A percentile compares a stretch with the other conserved stretches of the same genome.
Conservation (phyloP, 2,329 filamentous ascomycete species). For the Diaporthe sp. region DNA sequence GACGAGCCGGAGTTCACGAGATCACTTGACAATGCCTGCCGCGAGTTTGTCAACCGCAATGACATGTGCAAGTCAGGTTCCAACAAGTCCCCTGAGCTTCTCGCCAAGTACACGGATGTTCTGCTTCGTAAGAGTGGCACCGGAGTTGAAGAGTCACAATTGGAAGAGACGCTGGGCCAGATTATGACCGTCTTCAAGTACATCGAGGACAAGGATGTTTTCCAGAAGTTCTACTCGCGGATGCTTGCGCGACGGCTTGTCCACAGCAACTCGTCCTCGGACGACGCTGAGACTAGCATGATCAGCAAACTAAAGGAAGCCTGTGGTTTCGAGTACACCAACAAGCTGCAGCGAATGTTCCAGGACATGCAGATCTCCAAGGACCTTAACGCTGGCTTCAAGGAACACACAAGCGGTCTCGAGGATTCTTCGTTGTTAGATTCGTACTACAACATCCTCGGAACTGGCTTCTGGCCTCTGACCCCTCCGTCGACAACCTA, state of each 20-base stretch:
- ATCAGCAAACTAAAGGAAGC: conserved; percentile 99
- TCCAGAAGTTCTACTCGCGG: conserved; percentile 99
- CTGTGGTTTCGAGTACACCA: conserved; percentile 98
- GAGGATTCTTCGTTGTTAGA: conserved; percentile 82
- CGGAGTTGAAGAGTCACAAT: conserved; percentile 91
- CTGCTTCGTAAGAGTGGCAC: conserved; percentile 93
- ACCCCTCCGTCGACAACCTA: conserved; percentile 90
- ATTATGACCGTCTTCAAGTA: conserved; percentile 99
- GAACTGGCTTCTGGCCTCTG: conserved; percentile 97
- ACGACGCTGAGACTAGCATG: conserved; percentile 99
- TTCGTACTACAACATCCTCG: conserved; percentile 91
- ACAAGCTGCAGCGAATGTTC: conserved; percentile 99
- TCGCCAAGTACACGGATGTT: conserved; percentile 96
- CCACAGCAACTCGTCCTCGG: conserved; percentile 93
- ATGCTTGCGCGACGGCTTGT: conserved; percentile 96
- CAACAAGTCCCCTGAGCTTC: conserved; percentile 91
- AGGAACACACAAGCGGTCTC: conserved; percentile 76
- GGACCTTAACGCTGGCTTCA: conserved; percentile 92
- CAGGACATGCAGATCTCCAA: conserved; percentile 99
- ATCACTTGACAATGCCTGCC: conserved; percentile 95
- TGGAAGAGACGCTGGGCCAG: conserved; percentile 88
- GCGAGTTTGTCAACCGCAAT: conserved; percentile 98
- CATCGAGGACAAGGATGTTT: conserved; percentile 99
- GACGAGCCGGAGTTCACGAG: conserved; percentile 97
- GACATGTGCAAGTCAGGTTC: conserved; percentile 94